These are phyloP conservation scores for Rosa persica DNA, from an alignment of 306 rosid species.

Conservation along the genomic window DNA sequence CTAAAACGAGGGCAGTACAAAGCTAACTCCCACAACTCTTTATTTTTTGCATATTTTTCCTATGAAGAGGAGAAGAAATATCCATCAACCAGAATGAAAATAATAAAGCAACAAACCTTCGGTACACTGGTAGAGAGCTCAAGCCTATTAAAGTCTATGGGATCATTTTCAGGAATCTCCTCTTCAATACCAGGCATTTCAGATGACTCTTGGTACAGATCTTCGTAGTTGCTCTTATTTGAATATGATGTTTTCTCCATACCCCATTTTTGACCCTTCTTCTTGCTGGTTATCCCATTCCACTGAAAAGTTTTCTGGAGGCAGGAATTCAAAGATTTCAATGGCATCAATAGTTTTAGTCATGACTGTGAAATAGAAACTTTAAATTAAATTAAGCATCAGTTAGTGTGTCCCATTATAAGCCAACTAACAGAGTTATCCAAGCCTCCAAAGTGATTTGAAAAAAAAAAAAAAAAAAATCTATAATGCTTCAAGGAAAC, in stretches of 20 bases:
- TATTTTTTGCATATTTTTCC: not conserved
- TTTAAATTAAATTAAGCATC: not conserved
- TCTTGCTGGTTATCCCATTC: constrained; percentile 93
- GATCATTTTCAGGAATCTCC: constrained; percentile 28
- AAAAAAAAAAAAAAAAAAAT: not conserved
- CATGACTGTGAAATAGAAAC: not conserved
- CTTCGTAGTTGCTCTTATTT: constrained; percentile 39
- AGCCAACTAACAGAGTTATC: not conserved
- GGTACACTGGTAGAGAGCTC: constrained; percentile 56
- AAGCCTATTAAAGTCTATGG: constrained; percentile 65
- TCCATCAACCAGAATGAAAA: constrained; percentile 11
- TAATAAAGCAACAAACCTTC: constrained; percentile 52
- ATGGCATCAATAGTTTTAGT: not conserved
- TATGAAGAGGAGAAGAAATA: constrained; percentile 1
- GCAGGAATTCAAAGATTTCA: constrained; percentile 13
- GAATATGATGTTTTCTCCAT: constrained; percentile 51
- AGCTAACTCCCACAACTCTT: not conserved
- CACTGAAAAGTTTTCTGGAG: constrained; percentile 72
- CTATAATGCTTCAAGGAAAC: constrained; percentile 5
- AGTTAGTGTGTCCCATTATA: constrained; percentile 3
- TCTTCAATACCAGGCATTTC: constrained; percentile 34
- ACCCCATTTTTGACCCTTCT: constrained; percentile 96
- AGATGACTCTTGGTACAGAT: constrained; percentile 37
- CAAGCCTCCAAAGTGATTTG: not conserved
- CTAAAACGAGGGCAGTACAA: not conserved